Base-by-base conservation (phyloP, 208 protist genomes). In the Herpetomonas tarakana region DNA sequence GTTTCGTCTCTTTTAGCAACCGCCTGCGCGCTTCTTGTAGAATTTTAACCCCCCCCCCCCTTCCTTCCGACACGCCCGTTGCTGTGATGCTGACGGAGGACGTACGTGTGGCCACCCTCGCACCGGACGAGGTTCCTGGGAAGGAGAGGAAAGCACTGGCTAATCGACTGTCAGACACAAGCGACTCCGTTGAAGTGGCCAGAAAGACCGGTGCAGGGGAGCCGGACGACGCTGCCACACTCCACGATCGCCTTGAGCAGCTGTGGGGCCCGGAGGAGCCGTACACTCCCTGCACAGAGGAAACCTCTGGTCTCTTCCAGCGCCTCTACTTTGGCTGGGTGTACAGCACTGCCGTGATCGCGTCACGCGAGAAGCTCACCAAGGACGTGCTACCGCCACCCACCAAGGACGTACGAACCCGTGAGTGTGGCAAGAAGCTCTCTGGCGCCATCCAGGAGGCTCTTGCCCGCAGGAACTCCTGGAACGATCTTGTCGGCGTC, bases 311-410 rank as follows among this genome's bases (percentile, higher is more conserved):
- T 14, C 74, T 71, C 47, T 70, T 77, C 25, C 46, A 65, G 54
- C 61, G 64, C 2, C 58, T 67, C 26, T 82, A 65, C 44, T 91
- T 84, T 55, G 62, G 58, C 12, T 91, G 76, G 77, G 51, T 87
- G 22, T 69, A 76, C 24, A 12, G 51, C 2, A 65, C 58, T 7
- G 68, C 86, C 14, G 45, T 56, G 45, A 57, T 73, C 19, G 78
- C 83, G 3, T 63, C 68, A 1, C 22, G 52, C 19, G 83, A 91
- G 61, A 68, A 72, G n/a, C 49, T 91, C 55, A 59, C 38, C 21
- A 44, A 66, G 30, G 71, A 83, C 9, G 25, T 28, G 3, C 54
- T 91, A n/a, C 77, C 80, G 14, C 58, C 24, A 1, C 60, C 57
- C 1, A 68, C 53, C 3, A 30, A 71, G 31, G 59, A 81, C 12